A percentile compares a stretch with the other conserved stretches of the same genome.
Evolutionary conservation across 768 basidiomycete species (phyloP).

Genomic region (Podaxis mareebaensis): DNA sequence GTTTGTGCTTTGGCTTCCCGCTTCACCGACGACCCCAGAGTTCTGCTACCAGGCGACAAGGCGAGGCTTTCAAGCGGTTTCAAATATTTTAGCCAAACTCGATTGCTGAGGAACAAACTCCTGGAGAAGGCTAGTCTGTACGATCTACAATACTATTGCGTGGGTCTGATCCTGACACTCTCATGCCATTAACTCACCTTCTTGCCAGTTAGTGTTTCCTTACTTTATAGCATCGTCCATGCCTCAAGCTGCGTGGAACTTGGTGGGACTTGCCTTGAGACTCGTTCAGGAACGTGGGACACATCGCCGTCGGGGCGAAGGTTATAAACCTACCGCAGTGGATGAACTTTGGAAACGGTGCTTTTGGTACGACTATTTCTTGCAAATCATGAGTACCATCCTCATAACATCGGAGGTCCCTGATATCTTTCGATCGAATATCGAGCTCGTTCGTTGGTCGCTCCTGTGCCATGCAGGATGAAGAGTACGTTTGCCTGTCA

Average conservation of each 20-base stretch:
- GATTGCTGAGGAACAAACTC: conserved; percentile 57
- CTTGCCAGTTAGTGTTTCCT: conserved; percentile 29
- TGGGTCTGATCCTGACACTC: conserved; percentile 35
- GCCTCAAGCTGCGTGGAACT: conserved; percentile 56
- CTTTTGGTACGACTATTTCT: conserved; percentile 42
- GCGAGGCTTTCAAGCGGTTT: conserved; percentile 53
- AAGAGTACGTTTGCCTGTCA: conserved; percentile 53
- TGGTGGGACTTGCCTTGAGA: conserved; percentile 59
- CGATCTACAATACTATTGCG: conserved; percentile 71
- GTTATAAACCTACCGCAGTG: conserved; percentile 36
- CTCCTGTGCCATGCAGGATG: conserved; percentile 66
- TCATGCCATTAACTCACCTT: conserved; percentile 2
- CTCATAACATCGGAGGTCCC: conserved; percentile 24
- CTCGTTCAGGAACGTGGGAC: conserved; percentile 63
- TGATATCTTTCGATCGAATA: conserved; percentile 33
- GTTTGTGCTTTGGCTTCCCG: conserved; percentile 66
- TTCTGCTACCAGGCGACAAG: conserved; percentile 34
- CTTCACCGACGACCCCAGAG: conserved; percentile 52
- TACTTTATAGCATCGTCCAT: conserved; percentile 44
- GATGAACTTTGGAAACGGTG: conserved; percentile 63
- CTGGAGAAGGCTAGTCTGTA: conserved; percentile 59
- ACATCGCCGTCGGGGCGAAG: conserved; percentile 49
- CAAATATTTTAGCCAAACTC: conserved; percentile 63
- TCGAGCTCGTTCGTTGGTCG: conserved; percentile 59
- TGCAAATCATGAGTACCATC: background rate